Conservation (phyloP, 2,329 filamentous ascomycete genomes). For the Calonectria pseudoturangicola region DNA sequence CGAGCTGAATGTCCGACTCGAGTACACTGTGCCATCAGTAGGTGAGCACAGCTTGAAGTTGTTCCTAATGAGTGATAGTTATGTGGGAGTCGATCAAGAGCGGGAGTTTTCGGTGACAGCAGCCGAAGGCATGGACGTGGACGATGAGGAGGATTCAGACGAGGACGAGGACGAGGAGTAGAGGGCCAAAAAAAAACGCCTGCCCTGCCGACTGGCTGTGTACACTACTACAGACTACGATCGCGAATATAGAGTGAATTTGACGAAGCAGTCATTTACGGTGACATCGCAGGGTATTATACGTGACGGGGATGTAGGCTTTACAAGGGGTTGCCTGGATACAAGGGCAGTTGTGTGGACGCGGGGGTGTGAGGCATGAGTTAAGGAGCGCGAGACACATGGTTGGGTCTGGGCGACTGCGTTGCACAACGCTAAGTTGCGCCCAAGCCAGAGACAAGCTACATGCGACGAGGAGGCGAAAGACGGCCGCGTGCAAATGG, state of each 20-base stretch:
- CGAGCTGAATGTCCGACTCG: constrained; percentile 85
- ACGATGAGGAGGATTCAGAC: constrained; percentile 82
- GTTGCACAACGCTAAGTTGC: constrained; percentile 34
- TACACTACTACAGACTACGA: constrained; percentile 58
- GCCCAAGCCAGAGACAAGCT: background rate
- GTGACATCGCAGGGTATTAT: constrained; percentile 40
- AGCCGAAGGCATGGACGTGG: constrained; percentile 95
- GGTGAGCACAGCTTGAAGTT: constrained; percentile 92
- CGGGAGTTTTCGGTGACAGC: constrained; percentile 90
- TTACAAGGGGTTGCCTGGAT: constrained; percentile 54
- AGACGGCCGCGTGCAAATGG: background rate
- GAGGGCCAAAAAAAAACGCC: constrained; percentile 39
- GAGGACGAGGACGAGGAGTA: constrained; percentile 60
- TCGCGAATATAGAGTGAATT: constrained; percentile 54
- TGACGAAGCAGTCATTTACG: constrained; percentile 48
- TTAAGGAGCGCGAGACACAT: constrained; percentile 51
- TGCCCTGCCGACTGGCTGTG: constrained; percentile 52
- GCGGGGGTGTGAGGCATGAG: constrained; percentile 53
- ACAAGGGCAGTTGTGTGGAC: constrained; percentile 57
- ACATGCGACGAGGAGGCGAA: background rate
- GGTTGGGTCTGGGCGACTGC: constrained; percentile 46
- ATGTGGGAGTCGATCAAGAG: constrained; percentile 97
- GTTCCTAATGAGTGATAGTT: constrained; percentile 97
- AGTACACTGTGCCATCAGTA: constrained; percentile 89
- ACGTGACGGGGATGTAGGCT: constrained; percentile 52